phyloP scores from a whole-genome alignment of 768 basidiomycete genomes.

The Serendipita sp. region DNA sequence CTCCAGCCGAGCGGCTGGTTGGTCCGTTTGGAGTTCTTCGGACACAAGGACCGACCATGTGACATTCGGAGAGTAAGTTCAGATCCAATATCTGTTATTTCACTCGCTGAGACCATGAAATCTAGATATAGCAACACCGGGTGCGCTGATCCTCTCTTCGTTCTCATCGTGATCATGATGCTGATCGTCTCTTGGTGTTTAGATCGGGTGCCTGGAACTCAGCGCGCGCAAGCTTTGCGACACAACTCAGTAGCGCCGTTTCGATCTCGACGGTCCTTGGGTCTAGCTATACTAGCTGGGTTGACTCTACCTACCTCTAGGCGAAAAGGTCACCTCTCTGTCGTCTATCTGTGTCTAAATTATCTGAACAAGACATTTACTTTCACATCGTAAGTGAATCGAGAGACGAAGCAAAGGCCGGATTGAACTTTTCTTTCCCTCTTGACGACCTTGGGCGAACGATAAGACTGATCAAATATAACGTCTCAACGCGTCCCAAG shows the following conservation, averaged over 20 bases:
- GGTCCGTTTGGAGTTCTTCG: slow-evolving; percentile 30
- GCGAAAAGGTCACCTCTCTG: not conserved
- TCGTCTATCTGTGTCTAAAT: not conserved
- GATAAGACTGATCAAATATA: not conserved
- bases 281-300: not conserved
- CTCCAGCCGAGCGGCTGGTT: slow-evolving; percentile 18
- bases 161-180: no score
- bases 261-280: not conserved
- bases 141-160: not conserved
- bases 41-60: slow-evolving; percentile 27
- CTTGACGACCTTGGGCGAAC: not conserved
- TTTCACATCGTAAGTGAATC: not conserved
- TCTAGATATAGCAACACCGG: slow-evolving; percentile 24
- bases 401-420: not conserved
- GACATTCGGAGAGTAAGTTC: slow-evolving; percentile 26
- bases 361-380: not conserved
- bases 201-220: not conserved
- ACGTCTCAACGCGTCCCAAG: not conserved
- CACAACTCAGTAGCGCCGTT: not conserved
- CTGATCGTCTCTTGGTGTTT: not conserved
- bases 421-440: not conserved
- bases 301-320: not conserved
- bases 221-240: not conserved
- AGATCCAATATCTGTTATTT: not conserved
- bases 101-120: not conserved